A percentile compares a stretch with the other conserved stretches of the same genome.
phyloP scores from a whole-genome alignment of 306 rosid genomes.

The Vicia sativa region DNA sequence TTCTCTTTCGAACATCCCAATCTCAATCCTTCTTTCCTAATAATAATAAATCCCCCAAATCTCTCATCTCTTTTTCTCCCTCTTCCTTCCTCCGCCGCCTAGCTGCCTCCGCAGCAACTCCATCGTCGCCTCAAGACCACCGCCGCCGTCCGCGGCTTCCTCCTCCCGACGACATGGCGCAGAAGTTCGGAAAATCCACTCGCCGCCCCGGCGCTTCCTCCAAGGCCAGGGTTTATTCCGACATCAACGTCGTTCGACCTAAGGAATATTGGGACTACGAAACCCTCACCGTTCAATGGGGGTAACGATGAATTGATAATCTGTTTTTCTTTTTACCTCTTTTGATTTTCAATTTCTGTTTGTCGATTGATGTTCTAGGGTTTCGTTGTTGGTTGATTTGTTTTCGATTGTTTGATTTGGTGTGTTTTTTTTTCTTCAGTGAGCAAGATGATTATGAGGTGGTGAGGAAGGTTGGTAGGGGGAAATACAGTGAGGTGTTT shows the following conservation, averaged over 20 bases:
- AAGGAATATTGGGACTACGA: conserved; percentile 96
- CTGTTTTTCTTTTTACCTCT: background rate
- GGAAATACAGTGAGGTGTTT: conserved; percentile 94
- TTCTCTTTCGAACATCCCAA: conserved; percentile 35
- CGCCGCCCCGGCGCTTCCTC: conserved; percentile 99
- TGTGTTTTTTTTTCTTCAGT: conserved; percentile 40
- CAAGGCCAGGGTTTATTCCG: conserved; percentile 80
- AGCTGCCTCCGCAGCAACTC: conserved; percentile 47
- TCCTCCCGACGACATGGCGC: conserved; percentile 73
- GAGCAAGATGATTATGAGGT: conserved; percentile 97
- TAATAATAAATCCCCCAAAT: background rate
- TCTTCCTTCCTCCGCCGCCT: conserved; percentile 50
- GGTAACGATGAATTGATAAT: conserved; percentile 47
- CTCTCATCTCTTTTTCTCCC: background rate
- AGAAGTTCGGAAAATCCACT: conserved; percentile 86
- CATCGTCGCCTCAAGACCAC: conserved; percentile 29
- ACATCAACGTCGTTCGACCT: conserved; percentile 87
- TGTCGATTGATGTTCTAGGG: conserved; percentile 21
- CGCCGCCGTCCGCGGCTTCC: conserved; percentile 30
- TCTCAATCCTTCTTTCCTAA: background rate
- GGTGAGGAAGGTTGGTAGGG: conserved; percentile 94
- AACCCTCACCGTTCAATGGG: conserved; percentile 94
- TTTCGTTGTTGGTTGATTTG: background rate
- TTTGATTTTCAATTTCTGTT: background rate
- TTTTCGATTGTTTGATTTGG: background rate